Percentiles rank a stretch among this genome's conserved stretches.
Conservation (phyloP, 352 stramenopile species). For the Globisporangium paroecandrum region DNA sequence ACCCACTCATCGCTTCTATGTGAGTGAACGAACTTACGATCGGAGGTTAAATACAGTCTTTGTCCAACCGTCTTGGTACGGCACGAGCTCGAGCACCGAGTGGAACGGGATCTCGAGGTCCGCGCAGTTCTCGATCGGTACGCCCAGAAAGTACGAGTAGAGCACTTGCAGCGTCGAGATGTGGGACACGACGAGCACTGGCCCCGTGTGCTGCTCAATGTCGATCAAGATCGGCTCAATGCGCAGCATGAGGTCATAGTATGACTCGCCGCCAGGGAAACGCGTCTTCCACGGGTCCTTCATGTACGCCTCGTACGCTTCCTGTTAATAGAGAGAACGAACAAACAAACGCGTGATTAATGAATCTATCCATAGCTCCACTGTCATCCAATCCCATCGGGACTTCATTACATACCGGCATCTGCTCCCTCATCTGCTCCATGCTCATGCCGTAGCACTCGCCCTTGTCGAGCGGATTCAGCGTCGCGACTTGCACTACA, state of each 20-base stretch:
- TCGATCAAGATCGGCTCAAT: slow-evolving; percentile 92
- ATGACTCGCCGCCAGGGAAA: slow-evolving; percentile 90
- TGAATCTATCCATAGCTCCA: background rate
- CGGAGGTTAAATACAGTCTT: slow-evolving; percentile 85
- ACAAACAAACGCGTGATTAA: background rate
- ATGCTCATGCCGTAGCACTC: slow-evolving; percentile 85
- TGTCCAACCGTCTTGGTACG: slow-evolving; percentile 74
- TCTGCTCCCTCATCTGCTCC: slow-evolving; percentile 76
- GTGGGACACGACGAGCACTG: slow-evolving; percentile 82
- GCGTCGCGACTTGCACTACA: slow-evolving; percentile 71
- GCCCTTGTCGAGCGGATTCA: slow-evolving; percentile 84
- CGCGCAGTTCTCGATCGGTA: slow-evolving; percentile 71
- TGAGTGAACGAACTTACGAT: slow-evolving; percentile 15
- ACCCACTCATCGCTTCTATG: background rate
- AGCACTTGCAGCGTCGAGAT: slow-evolving; percentile 85
- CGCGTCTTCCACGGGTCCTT: slow-evolving; percentile 76
- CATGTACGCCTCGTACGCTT: slow-evolving; percentile 64
- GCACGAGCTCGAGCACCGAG: slow-evolving; percentile 80
- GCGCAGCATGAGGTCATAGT: slow-evolving; percentile 92
- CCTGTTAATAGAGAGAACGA: slow-evolving; percentile 24
- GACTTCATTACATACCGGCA: slow-evolving; percentile 30
- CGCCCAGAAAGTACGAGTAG: slow-evolving; percentile 85
- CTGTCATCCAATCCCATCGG: background rate
- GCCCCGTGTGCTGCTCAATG: slow-evolving; percentile 86
- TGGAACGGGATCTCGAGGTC: slow-evolving; percentile 85